A percentile compares a stretch with the other conserved stretches of the same genome.
Evolutionary conservation across 176 grass and related monocot genomes (phyloP).

Genomic region (Aegilops sharonensis): DNA sequence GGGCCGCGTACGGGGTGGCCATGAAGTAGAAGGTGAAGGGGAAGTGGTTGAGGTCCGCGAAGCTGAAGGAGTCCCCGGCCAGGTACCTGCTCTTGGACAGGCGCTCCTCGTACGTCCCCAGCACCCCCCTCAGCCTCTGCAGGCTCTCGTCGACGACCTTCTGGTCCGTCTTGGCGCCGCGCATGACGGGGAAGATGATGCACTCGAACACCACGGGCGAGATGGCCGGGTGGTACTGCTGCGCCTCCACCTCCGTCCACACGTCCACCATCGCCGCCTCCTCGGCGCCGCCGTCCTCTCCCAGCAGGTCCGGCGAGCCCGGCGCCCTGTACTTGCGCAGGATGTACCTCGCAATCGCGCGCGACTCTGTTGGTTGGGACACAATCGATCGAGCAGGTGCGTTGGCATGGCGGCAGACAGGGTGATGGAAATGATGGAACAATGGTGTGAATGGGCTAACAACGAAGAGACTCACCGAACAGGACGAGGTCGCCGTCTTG

Average conservation of each 20-base stretch:
- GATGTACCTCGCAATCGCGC: background rate
- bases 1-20: background rate
- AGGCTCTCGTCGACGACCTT: background rate
- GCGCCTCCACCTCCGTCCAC: background rate
- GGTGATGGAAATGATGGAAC: background rate
- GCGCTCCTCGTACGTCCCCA: background rate
- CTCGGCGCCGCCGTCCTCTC: background rate
- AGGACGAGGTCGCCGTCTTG: slow-evolving; percentile 5
- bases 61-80: background rate
- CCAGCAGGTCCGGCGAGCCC: background rate
- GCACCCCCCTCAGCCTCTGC: background rate
- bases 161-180: background rate
- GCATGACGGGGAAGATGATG: background rate
- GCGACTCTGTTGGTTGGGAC: background rate
- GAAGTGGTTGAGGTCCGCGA: background rate
- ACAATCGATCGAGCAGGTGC: too few species aligned
- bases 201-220: slow-evolving; percentile 1
- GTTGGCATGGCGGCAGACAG: too few species aligned
- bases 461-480: background rate
- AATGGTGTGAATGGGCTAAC: background rate
- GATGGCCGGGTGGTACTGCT: background rate
- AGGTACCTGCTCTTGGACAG: background rate
- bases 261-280: background rate
- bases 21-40: slow-evolving; percentile 12
- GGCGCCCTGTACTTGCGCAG: background rate